These are phyloP conservation scores for Eucalyptus brandiana DNA, from an alignment of 345 rosid species.

Conservation along the genomic window DNA sequence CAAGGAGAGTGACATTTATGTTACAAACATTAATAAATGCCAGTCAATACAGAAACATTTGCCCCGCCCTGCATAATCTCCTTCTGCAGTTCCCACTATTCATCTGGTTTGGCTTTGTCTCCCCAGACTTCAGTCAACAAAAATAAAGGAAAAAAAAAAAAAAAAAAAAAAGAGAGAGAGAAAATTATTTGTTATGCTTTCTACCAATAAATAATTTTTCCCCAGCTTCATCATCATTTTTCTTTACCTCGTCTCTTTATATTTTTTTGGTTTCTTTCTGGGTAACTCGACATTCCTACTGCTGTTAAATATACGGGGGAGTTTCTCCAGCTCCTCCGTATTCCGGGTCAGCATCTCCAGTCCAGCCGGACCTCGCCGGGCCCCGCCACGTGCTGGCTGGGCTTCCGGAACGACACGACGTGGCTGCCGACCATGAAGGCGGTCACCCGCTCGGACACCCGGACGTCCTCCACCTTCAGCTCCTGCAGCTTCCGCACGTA, in stretches of 20 bases:
- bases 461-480: constrained; percentile 81
- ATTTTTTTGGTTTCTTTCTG: neutral
- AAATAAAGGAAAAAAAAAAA: no score
- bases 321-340: neutral
- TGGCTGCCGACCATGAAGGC: constrained; percentile 97
- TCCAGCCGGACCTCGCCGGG: constrained; percentile 61
- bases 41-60: neutral
- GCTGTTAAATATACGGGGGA: neutral
- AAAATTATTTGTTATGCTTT: neutral
- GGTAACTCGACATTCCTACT: neutral
- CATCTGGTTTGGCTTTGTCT: neutral
- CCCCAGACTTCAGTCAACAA: neutral
- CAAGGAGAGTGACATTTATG: neutral
- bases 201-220: neutral
- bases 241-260: neutral
- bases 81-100: neutral
- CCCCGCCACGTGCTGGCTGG: constrained; percentile 42
- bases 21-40: neutral
- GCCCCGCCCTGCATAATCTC: neutral
- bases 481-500: constrained; percentile 75
- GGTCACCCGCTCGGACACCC: constrained; percentile 76
- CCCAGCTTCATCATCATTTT: neutral
- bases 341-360: constrained; percentile 47
- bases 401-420: constrained; percentile 82
- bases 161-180: no score